Evolutionary conservation across 1,284 basidiomycete genomes (phyloP).

Genomic region (Caloboletus firmus): DNA sequence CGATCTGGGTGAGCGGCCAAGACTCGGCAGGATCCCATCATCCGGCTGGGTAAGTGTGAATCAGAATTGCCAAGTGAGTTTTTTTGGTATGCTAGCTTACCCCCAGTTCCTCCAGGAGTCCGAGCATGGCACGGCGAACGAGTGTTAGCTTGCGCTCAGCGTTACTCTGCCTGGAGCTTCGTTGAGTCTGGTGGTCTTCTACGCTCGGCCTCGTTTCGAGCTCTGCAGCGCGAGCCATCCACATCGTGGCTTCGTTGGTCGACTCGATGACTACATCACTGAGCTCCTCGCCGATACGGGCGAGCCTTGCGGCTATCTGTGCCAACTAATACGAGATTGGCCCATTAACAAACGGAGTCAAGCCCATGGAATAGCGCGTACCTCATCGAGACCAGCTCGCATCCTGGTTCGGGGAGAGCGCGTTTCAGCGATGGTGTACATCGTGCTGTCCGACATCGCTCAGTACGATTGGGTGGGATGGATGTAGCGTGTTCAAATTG

Average conservation of each 20-base stretch:
- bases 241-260: conserved; percentile 24
- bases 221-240: conserved; percentile 32
- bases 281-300: conserved; percentile 36
- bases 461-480: not conserved
- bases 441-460: conserved; percentile 7
- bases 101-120: conserved; percentile 42
- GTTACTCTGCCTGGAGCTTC: conserved; percentile 23
- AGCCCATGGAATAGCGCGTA: conserved; percentile 3
- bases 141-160: conserved; percentile 40
- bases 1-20: conserved; percentile 11
- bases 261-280: conserved; percentile 30
- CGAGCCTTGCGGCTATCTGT: conserved; percentile 26
- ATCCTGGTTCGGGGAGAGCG: conserved; percentile 23
- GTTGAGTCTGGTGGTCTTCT: conserved; percentile 4
- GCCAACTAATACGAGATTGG: conserved; percentile 17
- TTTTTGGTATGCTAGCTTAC: conserved; percentile 26
- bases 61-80: not conserved
- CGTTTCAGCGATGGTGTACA: not conserved
- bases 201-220: conserved; percentile 27
- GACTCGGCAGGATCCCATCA: conserved; percentile 15
- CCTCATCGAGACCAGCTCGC: conserved; percentile 31
- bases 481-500: not conserved
- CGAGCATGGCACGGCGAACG: conserved; percentile 39
- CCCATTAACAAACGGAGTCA: not conserved
- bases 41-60: conserved; percentile 19